Conservation (phyloP, 495 filamentous ascomycete species). For the Penicillium herquei region DNA sequence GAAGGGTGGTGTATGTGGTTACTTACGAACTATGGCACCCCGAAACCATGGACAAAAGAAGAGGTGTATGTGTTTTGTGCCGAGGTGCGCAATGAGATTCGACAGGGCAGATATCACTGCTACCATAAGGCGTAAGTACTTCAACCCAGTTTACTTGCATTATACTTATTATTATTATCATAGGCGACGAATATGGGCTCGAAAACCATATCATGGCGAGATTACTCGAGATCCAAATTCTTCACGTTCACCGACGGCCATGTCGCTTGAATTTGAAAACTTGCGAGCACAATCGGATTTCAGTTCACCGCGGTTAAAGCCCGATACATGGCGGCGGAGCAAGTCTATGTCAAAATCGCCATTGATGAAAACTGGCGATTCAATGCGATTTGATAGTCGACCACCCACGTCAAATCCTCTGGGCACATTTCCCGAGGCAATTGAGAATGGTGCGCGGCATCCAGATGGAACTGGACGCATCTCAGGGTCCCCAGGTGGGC, state of each 20-base stretch:
- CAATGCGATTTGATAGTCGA: neutral
- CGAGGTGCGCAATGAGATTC: constrained; percentile 17
- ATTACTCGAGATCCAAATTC: constrained; percentile 48
- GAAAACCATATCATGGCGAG: constrained; percentile 52
- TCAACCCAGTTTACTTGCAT: neutral
- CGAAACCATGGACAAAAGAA: constrained; percentile 23
- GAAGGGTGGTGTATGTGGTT: constrained; percentile 29
- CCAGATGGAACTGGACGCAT: too few species aligned
- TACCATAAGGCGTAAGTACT: constrained; percentile 17
- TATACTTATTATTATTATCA: neutral
- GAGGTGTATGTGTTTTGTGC: constrained; percentile 24
- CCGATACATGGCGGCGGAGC: neutral
- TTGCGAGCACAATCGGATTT: neutral
- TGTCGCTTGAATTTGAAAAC: neutral
- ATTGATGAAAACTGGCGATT: neutral
- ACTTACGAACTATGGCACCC: constrained; percentile 21
- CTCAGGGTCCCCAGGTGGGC: too few species aligned
- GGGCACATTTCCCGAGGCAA: too few species aligned
- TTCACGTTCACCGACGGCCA: neutral
- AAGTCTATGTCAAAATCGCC: neutral
- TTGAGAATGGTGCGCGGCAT: too few species aligned
- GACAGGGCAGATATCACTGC: constrained; percentile 17
- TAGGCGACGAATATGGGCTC: constrained; percentile 13
- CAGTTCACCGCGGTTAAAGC: neutral
- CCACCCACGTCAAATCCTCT: neutral